Base-by-base conservation (phyloP, 495 filamentous ascomycete species). In the Mycothermus thermophilus region DNA sequence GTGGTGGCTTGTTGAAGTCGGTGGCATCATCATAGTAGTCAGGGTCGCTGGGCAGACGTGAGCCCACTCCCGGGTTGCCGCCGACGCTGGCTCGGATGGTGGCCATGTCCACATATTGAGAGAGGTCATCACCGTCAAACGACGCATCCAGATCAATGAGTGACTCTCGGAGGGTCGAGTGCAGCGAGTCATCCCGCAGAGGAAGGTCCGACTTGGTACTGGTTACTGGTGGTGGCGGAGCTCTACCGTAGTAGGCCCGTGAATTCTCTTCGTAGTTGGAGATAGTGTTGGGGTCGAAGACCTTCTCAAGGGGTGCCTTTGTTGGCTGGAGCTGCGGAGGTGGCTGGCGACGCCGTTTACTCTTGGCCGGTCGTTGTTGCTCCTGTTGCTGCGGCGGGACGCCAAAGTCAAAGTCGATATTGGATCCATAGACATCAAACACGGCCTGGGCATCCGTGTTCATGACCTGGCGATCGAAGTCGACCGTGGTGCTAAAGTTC, bases 401-500 rank as follows among this genome's bases (percentile, higher is more conserved):
- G 26, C 47, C 54, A 22, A 63, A 58, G 20, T 59, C 55, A 33
- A 67, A 63, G 33, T 64, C 60, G 16, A 69, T 58, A 27, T 60
- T 54, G 1, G 55, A 54, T 11, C 68, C 66, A 47, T 71, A 68
- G 12, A 64, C 68, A 40, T 73, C 63, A 39, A 53, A 55, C 13
- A 71, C 54, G 20, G 68, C 59, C 39, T 67, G 59, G 8, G 60
- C 50, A 44, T 60, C 56, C 28, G 61, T 59, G 36, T 63, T 51
- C 26, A 59, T 48, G 23, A 72, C 62, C 34, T 68, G 57, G 37
- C 75, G 67, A 47, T 92, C 79, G 51, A 93, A 93, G 8, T 75
- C 80, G 36, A 82, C 77, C 0, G 83, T 90, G 1, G 80, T 85
- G 49, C 80, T 86, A 48, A 94, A 94, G 46, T 88, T 93, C 84